These are phyloP conservation scores for Exophiala phaeomuriformis DNA, from an alignment of 2,329 filamentous ascomycete genomes.

Conservation along the genomic window DNA sequence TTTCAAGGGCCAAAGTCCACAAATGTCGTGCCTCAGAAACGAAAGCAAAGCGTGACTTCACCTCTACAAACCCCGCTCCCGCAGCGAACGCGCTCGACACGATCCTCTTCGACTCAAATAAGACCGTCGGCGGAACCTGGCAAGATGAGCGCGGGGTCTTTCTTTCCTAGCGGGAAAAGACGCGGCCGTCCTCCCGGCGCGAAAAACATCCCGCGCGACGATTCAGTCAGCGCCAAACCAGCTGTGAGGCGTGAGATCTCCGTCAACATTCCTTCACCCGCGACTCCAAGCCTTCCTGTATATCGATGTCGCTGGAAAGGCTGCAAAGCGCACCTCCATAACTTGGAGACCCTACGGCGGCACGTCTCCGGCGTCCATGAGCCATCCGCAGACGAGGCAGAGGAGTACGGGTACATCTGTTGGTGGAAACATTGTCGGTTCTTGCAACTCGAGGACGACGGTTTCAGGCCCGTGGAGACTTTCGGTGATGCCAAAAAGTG, in stretches of 20 bases:
- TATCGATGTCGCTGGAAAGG: conserved; percentile 53
- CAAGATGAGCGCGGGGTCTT: conserved; percentile 1
- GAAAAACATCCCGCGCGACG: conserved; percentile 27
- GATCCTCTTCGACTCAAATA: conserved; percentile 8
- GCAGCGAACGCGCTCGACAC: neutral
- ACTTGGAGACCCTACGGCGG: conserved; percentile 51
- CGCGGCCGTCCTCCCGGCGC: conserved; percentile 30
- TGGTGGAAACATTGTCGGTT: conserved; percentile 32
- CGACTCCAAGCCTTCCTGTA: conserved; percentile 12
- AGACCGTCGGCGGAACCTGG: neutral
- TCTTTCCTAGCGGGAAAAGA: conserved; percentile 17
- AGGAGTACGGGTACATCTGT: conserved; percentile 24
- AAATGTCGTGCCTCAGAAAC: conserved; percentile 1
- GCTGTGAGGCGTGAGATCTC: conserved; percentile 1
- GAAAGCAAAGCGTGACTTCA: conserved; percentile 1
- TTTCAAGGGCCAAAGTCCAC: neutral
- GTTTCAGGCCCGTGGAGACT: conserved; percentile 23
- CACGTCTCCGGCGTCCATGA: conserved; percentile 53
- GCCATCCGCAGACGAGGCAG: conserved; percentile 21
- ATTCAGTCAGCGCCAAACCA: conserved; percentile 4
- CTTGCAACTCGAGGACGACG: conserved; percentile 27
- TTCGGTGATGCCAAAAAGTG: conserved; percentile 40
- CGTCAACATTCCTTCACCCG: conserved; percentile 5
- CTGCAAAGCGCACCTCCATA: conserved; percentile 55
- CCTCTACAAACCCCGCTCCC: neutral